Evolutionary conservation across 73 alveolate genomes (phyloP), one percentile per base, ranked within the genome.

Genomic region (Tetrahymena malaccensis): DNA sequence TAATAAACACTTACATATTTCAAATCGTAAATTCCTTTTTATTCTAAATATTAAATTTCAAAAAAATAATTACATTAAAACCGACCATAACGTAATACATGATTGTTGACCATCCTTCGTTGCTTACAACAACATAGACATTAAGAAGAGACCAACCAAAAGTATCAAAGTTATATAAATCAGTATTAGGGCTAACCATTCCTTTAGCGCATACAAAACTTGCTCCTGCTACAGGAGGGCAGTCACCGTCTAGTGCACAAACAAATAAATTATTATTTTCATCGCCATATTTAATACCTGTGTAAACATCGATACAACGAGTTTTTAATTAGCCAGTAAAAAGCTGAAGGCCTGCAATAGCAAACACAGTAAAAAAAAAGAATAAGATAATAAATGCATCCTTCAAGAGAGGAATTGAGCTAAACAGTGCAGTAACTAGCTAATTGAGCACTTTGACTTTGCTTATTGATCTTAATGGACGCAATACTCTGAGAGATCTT

Each of bases 391-490:
- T 97, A 7, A 98, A 93, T 0, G 99, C 97, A 93, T 98, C 99
- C 37, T 98, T 97, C 35, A 99, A 98, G 85, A 98, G 99, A 17
- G 99, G 98, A 58, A 98, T 96, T 22, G 99, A 97, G 22, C 98
- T 97, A 43, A 99, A 95, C 27, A 99, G 95, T 12, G 99, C 99
- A 19, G 97, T 95, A 56, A 99, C 99, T 57, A 99, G 95, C 55
- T 98, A 96, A 95, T 99, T 98, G 93, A 99, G 96, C 33, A 99
- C 99, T 97, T 99, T 97, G 31, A 99, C 96, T 40, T 99, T 96
- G 33, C 99, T 97, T 85, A 99, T 99, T 31, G 99, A 98, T 97
- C 99, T 98, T 50, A 99, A 96, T 44, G 99, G 99, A 84, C 99
- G 97, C 31, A 99, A 94, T 50, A 98, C 99, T 96, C 99, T 97